phyloP scores from a whole-genome alignment of 1,284 basidiomycete species.

The Vanrija humicola region DNA sequence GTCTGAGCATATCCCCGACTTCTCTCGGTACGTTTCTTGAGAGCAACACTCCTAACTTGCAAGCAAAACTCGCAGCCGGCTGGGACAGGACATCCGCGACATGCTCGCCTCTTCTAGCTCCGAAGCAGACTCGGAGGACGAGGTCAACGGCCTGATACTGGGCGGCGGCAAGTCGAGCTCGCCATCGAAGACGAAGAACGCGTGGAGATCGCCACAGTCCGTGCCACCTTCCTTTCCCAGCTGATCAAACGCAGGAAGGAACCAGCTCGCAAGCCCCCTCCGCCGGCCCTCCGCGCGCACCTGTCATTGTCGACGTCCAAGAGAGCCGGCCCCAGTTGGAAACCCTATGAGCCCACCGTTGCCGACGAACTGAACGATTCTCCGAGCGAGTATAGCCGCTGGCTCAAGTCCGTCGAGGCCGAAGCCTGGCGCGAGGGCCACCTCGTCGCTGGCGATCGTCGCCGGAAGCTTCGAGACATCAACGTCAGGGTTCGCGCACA shows the following conservation, averaged over 20 bases:
- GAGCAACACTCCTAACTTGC: not conserved
- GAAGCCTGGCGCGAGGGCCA: constrained; percentile 27
- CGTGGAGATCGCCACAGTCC: no score
- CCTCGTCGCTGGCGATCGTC: constrained; percentile 2
- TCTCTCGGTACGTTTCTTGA: constrained; percentile 2
- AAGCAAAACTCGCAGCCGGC: constrained; percentile 5
- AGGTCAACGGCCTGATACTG: constrained; percentile 19
- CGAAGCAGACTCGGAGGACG: constrained; percentile 33
- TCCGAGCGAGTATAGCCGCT: constrained; percentile 26
- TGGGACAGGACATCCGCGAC: constrained; percentile 24
- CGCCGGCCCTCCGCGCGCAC: not conserved
- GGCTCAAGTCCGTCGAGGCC: constrained; percentile 33
- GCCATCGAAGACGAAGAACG: not conserved
- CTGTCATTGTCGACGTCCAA: not conserved
- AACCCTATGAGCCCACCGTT: constrained; percentile 8
- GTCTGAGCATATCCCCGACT: constrained; percentile 7
- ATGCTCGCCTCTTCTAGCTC: constrained; percentile 21
- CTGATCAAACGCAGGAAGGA: not conserved
- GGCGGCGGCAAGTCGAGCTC: not conserved
- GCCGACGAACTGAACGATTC: constrained; percentile 22
- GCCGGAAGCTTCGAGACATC: constrained; percentile 2
- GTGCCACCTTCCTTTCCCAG: not conserved
- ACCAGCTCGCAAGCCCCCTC: not conserved
- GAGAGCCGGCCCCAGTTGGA: not conserved
- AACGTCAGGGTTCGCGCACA: constrained; percentile 12